Percentiles rank a stretch among this genome's conserved stretches.
phyloP scores from a whole-genome alignment of 257 asterid species.

The Fraxinus pennsylvanica region DNA sequence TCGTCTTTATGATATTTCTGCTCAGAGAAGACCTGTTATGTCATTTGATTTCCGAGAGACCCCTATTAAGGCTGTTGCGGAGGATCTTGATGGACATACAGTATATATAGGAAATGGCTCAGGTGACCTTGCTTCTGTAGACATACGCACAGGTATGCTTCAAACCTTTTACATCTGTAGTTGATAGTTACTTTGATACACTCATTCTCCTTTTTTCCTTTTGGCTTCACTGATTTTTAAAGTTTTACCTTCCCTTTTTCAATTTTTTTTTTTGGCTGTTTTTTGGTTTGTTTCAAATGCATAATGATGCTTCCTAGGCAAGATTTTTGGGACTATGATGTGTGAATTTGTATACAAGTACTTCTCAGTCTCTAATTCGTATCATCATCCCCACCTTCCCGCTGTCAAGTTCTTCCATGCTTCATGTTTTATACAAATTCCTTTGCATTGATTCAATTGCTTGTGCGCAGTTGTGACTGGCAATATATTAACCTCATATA shows the following conservation, averaged over 20 bases:
- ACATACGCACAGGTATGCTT: conserved; percentile 77
- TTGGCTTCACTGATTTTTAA: not conserved
- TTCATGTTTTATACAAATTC: not conserved
- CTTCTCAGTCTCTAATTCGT: not conserved
- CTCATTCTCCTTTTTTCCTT: not conserved
- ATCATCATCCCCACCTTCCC: not conserved
- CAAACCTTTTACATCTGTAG: conserved; percentile 7
- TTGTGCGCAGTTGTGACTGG: not conserved
- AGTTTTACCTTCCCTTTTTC: not conserved
- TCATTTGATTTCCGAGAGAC: conserved; percentile 85
- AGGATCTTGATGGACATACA: conserved; percentile 78
- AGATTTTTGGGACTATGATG: not conserved
- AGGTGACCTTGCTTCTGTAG: conserved; percentile 92
- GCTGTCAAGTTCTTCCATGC: not conserved
- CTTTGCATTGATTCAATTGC: not conserved
- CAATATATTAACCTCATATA: not conserved
- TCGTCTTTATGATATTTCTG: conserved; percentile 85
- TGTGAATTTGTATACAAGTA: not conserved
- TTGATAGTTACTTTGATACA: not conserved
- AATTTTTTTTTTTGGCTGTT: not conserved
- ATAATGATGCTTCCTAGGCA: not conserved
- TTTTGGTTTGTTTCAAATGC: not conserved
- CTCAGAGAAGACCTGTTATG: conserved; percentile 90
- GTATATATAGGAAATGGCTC: conserved; percentile 84
- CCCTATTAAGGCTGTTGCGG: conserved; percentile 74